Evolutionary conservation across 2,329 filamentous ascomycete species (phyloP).

Genomic region (Ascochyta pisi): DNA sequence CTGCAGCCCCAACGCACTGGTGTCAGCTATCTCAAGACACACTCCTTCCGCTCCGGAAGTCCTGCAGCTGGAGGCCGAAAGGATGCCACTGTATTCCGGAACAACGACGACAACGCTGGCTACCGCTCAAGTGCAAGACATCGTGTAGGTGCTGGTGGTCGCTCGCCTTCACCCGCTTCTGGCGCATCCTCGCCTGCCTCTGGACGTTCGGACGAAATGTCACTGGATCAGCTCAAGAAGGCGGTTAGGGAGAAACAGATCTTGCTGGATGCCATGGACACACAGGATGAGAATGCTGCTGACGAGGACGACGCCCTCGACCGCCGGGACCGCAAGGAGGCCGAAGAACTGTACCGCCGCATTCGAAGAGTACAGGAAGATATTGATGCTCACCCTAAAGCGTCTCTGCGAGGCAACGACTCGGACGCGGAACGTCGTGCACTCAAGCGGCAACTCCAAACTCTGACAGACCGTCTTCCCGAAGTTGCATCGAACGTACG

Average conservation of each 20-base stretch:
- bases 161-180: constrained; percentile 81
- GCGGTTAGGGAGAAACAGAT: constrained; percentile 94
- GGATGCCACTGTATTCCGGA: constrained; percentile 95
- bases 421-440: constrained; percentile 87
- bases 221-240: constrained; percentile 87
- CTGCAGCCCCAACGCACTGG: constrained; percentile 94
- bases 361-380: constrained; percentile 93
- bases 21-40: constrained; percentile 96
- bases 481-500: constrained; percentile 91
- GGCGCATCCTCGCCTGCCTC: constrained; percentile 57
- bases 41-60: constrained; percentile 79
- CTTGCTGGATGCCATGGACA: constrained; percentile 93
- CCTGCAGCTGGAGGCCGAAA: constrained; percentile 72
- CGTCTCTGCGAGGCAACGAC: constrained; percentile 66
- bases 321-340: constrained; percentile 86
- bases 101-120: constrained; percentile 88
- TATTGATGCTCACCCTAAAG: constrained; percentile 88
- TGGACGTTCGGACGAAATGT: constrained; percentile 77
- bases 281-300: constrained; percentile 85
- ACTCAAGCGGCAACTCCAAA: constrained; percentile 88
- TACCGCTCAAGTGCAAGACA: constrained; percentile 94
- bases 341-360: constrained; percentile 90
- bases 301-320: constrained; percentile 95
- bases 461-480: constrained; percentile 85
- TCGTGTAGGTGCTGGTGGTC: constrained; percentile 70